Conservation (phyloP, 805 yeast genomes). For the Clavispora vitiphila region DNA sequence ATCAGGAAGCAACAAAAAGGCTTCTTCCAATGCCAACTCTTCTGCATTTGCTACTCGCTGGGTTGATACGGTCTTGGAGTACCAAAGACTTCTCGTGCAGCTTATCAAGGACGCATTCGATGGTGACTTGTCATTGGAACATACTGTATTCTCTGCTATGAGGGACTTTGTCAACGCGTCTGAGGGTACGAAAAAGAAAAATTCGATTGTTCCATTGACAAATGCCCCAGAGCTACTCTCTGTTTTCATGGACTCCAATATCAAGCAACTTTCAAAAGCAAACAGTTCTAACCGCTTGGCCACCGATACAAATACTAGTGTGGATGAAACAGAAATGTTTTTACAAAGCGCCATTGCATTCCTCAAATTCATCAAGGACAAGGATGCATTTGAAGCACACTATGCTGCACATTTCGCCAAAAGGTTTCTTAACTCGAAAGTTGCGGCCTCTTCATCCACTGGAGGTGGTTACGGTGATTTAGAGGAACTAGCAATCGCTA, state of each 20-base stretch:
- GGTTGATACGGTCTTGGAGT: slow-evolving; percentile 53
- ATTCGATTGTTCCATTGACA: slow-evolving; percentile 24
- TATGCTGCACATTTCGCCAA: slow-evolving; percentile 85
- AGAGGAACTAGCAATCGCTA: slow-evolving; percentile 64
- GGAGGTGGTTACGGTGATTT: slow-evolving; percentile 35
- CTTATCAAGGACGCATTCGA: slow-evolving; percentile 47
- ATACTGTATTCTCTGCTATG: slow-evolving; percentile 56
- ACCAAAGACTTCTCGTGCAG: slow-evolving; percentile 46
- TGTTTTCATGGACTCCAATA: slow-evolving; percentile 35
- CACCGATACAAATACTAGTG: slow-evolving; percentile 6
- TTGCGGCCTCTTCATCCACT: slow-evolving; percentile 8
- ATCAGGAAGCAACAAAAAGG: slow-evolving; percentile 4
- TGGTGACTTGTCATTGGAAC: slow-evolving; percentile 45
- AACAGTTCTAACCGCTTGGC: slow-evolving; percentile 11
- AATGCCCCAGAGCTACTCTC: slow-evolving; percentile 38
- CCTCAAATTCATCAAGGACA: slow-evolving; percentile 68
- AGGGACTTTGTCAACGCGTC: slow-evolving; percentile 54
- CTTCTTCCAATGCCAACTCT: slow-evolving; percentile 18
- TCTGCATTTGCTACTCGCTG: slow-evolving; percentile 60
- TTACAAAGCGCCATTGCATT: slow-evolving; percentile 55
- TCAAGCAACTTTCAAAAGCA: slow-evolving; percentile 31
- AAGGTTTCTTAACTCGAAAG: slow-evolving; percentile 47
- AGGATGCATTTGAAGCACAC: slow-evolving; percentile 79
- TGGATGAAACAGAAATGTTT: slow-evolving; percentile 29
- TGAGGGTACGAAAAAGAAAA: slow-evolving; percentile 41